Evolutionary conservation across 495 filamentous ascomycete genomes (phyloP).

Genomic region (Penicillium salamii): DNA sequence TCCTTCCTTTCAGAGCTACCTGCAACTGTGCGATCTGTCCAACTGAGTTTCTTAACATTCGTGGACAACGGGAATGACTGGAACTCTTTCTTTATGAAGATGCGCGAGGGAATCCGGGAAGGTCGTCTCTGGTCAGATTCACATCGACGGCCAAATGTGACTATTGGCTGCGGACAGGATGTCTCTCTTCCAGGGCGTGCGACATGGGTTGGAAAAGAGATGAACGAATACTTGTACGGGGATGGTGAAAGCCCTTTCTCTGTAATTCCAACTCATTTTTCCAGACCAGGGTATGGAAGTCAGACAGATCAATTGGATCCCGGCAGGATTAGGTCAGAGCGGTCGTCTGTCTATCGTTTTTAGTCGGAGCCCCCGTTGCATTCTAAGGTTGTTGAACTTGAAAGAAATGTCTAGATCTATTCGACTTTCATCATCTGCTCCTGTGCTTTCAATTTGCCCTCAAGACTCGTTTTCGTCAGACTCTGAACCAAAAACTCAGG

Average conservation of each 20-base stretch:
- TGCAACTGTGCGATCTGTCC: slow-evolving; percentile 6
- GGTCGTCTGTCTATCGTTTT: too few species aligned
- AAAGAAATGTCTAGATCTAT: too few species aligned
- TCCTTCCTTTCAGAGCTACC: slow-evolving; percentile 5
- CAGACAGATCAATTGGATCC: too few species aligned
- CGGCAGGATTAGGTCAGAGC: too few species aligned
- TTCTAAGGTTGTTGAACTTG: too few species aligned
- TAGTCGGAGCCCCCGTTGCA: too few species aligned
- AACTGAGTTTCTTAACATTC: slow-evolving; percentile 5
- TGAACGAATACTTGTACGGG: slow-evolving; percentile 7
- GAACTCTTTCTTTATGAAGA: slow-evolving; percentile 1
- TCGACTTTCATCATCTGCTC: too few species aligned
- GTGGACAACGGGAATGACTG: background rate
- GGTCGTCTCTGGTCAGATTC: slow-evolving; percentile 6
- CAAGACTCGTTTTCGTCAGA: too few species aligned
- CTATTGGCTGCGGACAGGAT: slow-evolving; percentile 1
- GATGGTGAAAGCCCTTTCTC: slow-evolving; percentile 1
- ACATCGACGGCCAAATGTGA: slow-evolving; percentile 2
- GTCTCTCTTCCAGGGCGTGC: background rate
- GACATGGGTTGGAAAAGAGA: slow-evolving; percentile 8
- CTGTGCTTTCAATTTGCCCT: too few species aligned
- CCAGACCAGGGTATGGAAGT: too few species aligned
- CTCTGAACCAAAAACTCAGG: too few species aligned
- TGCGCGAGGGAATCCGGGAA: slow-evolving; percentile 6
- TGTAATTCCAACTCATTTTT: too few species aligned